Base-by-base conservation (phyloP, 441 rosid genomes). In the Adansonia rubrostipa region DNA sequence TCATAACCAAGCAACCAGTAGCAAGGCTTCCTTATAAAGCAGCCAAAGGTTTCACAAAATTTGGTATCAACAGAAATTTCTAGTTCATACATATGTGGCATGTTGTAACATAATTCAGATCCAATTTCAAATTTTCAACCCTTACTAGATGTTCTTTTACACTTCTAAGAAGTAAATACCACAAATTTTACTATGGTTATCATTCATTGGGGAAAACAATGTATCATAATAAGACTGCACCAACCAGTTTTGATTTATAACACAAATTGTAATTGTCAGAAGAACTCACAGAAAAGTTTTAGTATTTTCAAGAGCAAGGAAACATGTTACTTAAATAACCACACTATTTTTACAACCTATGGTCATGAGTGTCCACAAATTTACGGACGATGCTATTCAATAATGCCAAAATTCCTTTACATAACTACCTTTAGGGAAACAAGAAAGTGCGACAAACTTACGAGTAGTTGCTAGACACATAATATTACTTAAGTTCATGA, bases 91-190 rank as follows among this genome's bases (percentile, higher is more conserved):
- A 14, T 68, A 68, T 19, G 56, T 1, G 58, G 58, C 73, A 48
- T 68, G 19, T 2, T 47, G 42, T 53, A 53, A 51, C 8, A 71
- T 51, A 45, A 71, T 28, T 50, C 22, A 9, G 9, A 71, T 15
- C 45, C 44, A 71, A 51, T 51, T 51, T 51, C 61, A 15, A 71
- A 47, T 20, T 68, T 68, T 20, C 54, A 68, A 15, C 22, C 58
- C 71, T 9, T 44, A 42, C 53, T 19, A 68, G 1, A 28, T 71
- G 62, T 51, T 19, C 22, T 61, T 51, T 15, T 33, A 28, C 74
- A 14, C 14, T 50, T 50, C n/a, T 28, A 70, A 50, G 73, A 13
- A 69, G 44, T 48, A 47, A 45, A 20, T 48, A 22, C 11, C 17
- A 2, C 11, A 24, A 50, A 4, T 15, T 70, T 50, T 51, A 20